Conservation (phyloP, 148 eudicot genomes). For the Oxyria digyna region DNA sequence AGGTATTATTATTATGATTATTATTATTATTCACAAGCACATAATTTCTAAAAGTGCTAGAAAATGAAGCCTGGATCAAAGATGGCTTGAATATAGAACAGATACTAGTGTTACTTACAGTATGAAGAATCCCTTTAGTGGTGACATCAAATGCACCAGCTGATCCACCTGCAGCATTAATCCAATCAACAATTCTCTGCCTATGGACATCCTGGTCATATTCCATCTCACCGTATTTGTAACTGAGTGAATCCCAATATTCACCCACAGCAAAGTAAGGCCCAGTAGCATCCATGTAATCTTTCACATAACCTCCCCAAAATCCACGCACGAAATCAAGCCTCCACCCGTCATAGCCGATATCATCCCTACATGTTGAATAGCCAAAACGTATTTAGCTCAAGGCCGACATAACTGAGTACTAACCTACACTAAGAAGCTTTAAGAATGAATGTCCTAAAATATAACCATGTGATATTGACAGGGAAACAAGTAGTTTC, state of each 20-base stretch:
- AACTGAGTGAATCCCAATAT: constrained; percentile 97
- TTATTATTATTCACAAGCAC: neutral
- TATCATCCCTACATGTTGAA: constrained; percentile 57
- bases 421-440: neutral
- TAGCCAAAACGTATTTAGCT: constrained; percentile 8
- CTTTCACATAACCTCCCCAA: constrained; percentile 99
- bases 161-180: constrained; percentile 77
- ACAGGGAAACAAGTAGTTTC: neutral
- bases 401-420: no score
- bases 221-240: constrained; percentile 84
- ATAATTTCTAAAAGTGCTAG: neutral
- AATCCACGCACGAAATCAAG: constrained; percentile 96
- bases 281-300: constrained; percentile 64
- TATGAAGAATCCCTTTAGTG: constrained; percentile 94
- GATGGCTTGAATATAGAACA: neutral
- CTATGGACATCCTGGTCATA: constrained; percentile 93
- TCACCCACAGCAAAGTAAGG: constrained; percentile 96
- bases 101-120: constrained; percentile 32
- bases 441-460: neutral
- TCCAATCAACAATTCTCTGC: constrained; percentile 95
- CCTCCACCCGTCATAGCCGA: constrained; percentile 99
- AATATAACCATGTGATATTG: neutral
- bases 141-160: constrained; percentile 99
- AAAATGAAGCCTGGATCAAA: neutral
- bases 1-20: no score